These are phyloP conservation scores for Dactylella cylindrospora DNA, from an alignment of 2,329 filamentous ascomycete genomes.

Conservation along the genomic window DNA sequence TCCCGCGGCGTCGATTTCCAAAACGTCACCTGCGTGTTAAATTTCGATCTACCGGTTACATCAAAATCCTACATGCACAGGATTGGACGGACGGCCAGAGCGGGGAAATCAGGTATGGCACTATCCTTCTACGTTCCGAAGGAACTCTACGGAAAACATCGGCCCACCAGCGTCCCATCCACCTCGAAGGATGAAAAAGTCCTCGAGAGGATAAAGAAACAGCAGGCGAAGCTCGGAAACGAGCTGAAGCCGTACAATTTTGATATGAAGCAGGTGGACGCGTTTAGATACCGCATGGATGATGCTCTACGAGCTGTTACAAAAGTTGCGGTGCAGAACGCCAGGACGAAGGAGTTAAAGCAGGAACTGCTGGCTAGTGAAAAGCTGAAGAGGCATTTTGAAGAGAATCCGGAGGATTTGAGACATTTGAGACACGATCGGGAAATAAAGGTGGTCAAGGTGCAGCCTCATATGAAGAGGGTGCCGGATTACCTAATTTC, in stretches of 20 bases:
- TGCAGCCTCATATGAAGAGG: conserved; percentile 88
- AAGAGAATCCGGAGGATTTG: conserved; percentile 90
- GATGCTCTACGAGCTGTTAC: conserved; percentile 90
- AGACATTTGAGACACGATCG: conserved; percentile 85
- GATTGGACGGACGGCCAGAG: conserved; percentile 88
- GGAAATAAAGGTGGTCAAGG: conserved; percentile 77
- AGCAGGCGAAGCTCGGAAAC: conserved; percentile 75
- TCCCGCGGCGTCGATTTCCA: conserved; percentile 95
- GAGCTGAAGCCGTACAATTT: conserved; percentile 89
- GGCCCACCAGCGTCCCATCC: conserved; percentile 74
- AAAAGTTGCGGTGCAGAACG: conserved; percentile 83
- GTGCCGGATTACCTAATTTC: conserved; percentile 93
- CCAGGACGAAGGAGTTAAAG: conserved; percentile 80
- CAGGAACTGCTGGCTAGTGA: conserved; percentile 91
- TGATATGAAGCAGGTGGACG: conserved; percentile 89
- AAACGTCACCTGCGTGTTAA: conserved; percentile 89
- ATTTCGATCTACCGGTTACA: conserved; percentile 88
- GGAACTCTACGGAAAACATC: conserved; percentile 82
- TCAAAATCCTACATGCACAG: conserved; percentile 96
- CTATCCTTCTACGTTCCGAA: conserved; percentile 90
- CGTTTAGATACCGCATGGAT: conserved; percentile 91
- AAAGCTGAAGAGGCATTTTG: conserved; percentile 91
- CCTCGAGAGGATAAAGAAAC: conserved; percentile 73
- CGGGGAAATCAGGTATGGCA: conserved; percentile 88
- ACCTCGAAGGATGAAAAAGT: conserved; percentile 83